Evolutionary conservation across 306 rosid genomes (phyloP), one percentile per base, ranked within the genome.

Genomic region (Cucurbita moschata): DNA sequence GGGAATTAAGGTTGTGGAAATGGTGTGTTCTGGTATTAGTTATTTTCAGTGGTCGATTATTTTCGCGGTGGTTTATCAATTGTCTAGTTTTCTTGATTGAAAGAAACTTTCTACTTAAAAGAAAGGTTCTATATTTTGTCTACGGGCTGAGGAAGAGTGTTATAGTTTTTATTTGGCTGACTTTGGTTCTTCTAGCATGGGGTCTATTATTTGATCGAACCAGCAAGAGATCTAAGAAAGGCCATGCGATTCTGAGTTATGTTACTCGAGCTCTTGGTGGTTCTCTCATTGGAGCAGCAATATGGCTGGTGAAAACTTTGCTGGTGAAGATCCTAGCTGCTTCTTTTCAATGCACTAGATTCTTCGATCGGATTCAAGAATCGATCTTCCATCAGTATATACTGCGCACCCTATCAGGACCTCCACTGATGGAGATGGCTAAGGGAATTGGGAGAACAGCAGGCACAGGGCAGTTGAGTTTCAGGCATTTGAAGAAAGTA

Each of bases 301-400:
- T 89, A 73, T 92, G 97, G 97, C 66, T 92, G 21, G 47, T 55
- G 60, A 89, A 92, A 74, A 85, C 77, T 15, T 66, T 92, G 75
- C 78, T 88, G 39, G 86, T 92, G 75, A 93, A 93, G 79, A 71
- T 88, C 10, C 73, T 90, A 19, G 79, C 96, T 53, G 83, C 96
- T 46, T 62, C 86, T 56, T 93, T 93, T 75, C 97, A 90, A 72
- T 83, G 87, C 40, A 39, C 87, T 7, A 80, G 96, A 47, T 93
- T 88, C 86, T 93, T 93, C 60, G 96, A 93, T 72, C 81, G 97
- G 83, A 87, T 93, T 76, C 96, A 93, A 78, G 92, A 86, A 79
- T 83, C 97, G 8, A 83, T 93, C 62, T 86, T 90, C 78, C 96
- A 88, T 77, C 96, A 90, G 78, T 88, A 93, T 76, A 83, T 90